Base-by-base conservation (phyloP, 805 yeast species). In the Ogataea thermomethanolica region DNA sequence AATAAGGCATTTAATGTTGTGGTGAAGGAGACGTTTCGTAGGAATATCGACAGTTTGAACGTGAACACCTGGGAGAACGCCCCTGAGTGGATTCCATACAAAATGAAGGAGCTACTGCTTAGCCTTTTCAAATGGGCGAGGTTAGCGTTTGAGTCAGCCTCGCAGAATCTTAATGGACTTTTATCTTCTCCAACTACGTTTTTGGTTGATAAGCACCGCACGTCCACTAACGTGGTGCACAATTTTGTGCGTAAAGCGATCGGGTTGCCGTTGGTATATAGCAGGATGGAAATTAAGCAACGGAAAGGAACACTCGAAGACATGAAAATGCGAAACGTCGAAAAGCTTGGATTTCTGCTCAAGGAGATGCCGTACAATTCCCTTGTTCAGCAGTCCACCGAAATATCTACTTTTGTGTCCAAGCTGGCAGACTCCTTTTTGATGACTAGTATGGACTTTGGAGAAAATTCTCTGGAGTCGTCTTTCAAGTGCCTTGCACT, bases 241-340 rank as follows among this genome's bases (percentile, higher is more conserved):
- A 27, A 37, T 8, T 67, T 59, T 37, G 14, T 61, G 5, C 39
- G 51, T 3, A 48, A 65, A 1, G 58, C 67, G 0, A 15, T 69
- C 8, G 66, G 67, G 5, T 46, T 67, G 0, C 76, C 76, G 3
- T 55, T 62, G 13, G 48, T 49, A 25, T 61, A 66, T 8, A 45
- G 69, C 0, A 49, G 48, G 14, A 51, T 59, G 21, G 66, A 66
- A 25, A 31, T 58, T 37, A 41, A 53, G 33, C 7, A 27, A 3
- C 51, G 61, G 39, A 55, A 63, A 36, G 46, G 37, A 2, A 23
- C 46, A 11, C 29, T 64, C 29, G 15, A 29, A 0, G 22, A 44
- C 1, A 41, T 64, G 12, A 61, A 62, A 37, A 44, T 45, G 2
- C 35, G 43, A 6, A 67, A 67, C 41, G 65, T 71, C 1, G 48